These are phyloP conservation scores for Suhomyces anneliseae DNA, from an alignment of 1,139 yeast genomes.

Conservation along the genomic window DNA sequence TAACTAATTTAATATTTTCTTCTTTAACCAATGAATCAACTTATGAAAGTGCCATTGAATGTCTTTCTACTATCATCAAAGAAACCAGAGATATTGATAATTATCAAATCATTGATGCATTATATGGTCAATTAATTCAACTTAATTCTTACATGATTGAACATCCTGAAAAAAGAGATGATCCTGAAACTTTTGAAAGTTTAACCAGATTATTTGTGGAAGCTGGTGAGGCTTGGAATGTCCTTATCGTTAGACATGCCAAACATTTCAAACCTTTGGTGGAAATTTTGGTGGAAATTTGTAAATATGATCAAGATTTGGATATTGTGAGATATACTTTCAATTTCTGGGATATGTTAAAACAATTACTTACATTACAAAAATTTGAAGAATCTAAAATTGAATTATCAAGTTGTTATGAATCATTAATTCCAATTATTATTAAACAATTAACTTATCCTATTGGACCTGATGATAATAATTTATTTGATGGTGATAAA, in stretches of 20 bases:
- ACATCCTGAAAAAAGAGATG: constrained; percentile 47
- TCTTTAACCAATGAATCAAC: constrained; percentile 65
- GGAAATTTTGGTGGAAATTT: constrained; percentile 64
- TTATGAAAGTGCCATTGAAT: constrained; percentile 86
- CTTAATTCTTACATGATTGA: constrained; percentile 50
- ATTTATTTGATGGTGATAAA: constrained; percentile 57
- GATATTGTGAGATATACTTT: constrained; percentile 90
- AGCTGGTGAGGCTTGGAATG: constrained; percentile 97
- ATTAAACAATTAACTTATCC: constrained; percentile 81
- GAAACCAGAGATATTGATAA: constrained; percentile 80
- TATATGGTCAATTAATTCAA: constrained; percentile 66
- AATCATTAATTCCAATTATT: constrained; percentile 64
- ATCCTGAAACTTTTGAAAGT: constrained; percentile 70
- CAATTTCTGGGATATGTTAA: constrained; percentile 85
- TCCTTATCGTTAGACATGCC: constrained; percentile 75
- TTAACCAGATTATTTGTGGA: constrained; percentile 80
- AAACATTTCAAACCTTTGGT: constrained; percentile 71
- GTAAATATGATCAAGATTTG: constrained; percentile 70
- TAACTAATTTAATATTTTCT: constrained; percentile 67
- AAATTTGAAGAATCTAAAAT: constrained; percentile 61
- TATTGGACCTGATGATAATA: constrained; percentile 39
- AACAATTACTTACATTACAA: constrained; percentile 66
- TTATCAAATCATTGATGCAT: constrained; percentile 59
- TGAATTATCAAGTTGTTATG: constrained; percentile 61
- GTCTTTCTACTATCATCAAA: constrained; percentile 72